Conservation (phyloP, 2,329 filamentous ascomycete species). For the Curvularia hawaiiensis region DNA sequence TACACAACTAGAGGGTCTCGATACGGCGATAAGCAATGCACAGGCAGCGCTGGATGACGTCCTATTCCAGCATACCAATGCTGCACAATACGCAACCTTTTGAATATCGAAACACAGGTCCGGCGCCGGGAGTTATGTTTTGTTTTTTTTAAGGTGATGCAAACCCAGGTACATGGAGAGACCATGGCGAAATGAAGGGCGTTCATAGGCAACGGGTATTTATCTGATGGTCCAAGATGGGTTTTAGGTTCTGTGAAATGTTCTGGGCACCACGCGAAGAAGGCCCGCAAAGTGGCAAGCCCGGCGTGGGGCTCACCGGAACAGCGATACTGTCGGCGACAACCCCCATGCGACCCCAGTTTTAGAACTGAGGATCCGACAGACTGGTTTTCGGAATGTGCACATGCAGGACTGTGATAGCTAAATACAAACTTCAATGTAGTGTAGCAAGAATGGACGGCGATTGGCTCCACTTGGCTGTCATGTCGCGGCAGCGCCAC, state of each 20-base stretch:
- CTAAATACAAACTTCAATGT: conserved; percentile 20
- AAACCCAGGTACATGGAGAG: conserved; percentile 26
- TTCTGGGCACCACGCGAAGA: conserved; percentile 1
- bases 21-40: conserved; percentile 36
- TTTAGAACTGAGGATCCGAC: conserved; percentile 34
- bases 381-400: conserved; percentile 37
- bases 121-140: conserved; percentile 18
- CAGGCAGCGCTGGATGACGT: conserved; percentile 43
- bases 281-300: conserved; percentile 6
- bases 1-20: conserved; percentile 44
- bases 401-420: conserved; percentile 35
- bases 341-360: conserved; percentile 19
- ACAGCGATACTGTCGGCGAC: conserved; percentile 1
- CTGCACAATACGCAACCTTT: conserved; percentile 40
- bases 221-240: conserved; percentile 28
- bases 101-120: conserved; percentile 40
- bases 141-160: conserved; percentile 24
- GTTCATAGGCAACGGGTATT: conserved; percentile 25
- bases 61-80: conserved; percentile 39
- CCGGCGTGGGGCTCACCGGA: conserved; percentile 11
- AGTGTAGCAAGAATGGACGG: conserved; percentile 23
- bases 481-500: conserved; percentile 27
- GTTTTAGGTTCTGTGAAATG: not conserved
- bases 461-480: conserved; percentile 25
- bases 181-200: conserved; percentile 17